Conservation (phyloP, 192 early-diverging fungal genomes). For the Kappamyces sp. region DNA sequence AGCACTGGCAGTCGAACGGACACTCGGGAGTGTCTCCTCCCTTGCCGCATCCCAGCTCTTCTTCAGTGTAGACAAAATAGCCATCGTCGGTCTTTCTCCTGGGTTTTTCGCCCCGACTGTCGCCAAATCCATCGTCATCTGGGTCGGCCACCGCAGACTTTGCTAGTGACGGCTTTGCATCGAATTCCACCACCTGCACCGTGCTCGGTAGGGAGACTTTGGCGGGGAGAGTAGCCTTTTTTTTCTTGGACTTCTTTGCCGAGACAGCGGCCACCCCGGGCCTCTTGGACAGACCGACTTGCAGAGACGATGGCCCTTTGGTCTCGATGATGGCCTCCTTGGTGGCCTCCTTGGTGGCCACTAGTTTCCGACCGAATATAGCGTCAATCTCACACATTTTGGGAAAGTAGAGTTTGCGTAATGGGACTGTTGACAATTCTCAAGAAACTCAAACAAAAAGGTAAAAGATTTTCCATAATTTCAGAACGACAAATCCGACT, state of each 20-base stretch:
- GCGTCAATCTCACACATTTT: slow-evolving; percentile 18
- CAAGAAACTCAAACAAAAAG: slow-evolving; percentile 83
- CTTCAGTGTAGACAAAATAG: slow-evolving; percentile 33
- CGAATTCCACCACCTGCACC: slow-evolving; percentile 13
- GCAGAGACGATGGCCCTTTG: neutral
- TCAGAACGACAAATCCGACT: neutral
- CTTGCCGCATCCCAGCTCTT: slow-evolving; percentile 39
- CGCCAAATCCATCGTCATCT: slow-evolving; percentile 18
- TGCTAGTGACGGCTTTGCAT: neutral
- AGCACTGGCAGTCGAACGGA: slow-evolving; percentile 48
- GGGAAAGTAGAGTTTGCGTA: neutral
- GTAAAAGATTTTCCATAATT: slow-evolving; percentile 80
- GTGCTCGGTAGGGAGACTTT: neutral
- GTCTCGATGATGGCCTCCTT: no score
- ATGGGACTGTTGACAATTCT: slow-evolving; percentile 97
- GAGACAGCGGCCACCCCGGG: no score
- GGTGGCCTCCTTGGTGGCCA: neutral
- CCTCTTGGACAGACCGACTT: neutral
- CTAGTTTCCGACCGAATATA: slow-evolving; percentile 15
- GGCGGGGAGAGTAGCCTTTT: slow-evolving; percentile 2
- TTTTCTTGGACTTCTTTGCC: slow-evolving; percentile 11
- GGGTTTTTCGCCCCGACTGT: slow-evolving; percentile 11
- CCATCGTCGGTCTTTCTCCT: slow-evolving; percentile 38
- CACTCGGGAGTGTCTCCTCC: slow-evolving; percentile 42
- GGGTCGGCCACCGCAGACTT: slow-evolving; percentile 5